Evolutionary conservation across 345 rosid species (phyloP).

Genomic region (Eucalyptus cloeziana): DNA sequence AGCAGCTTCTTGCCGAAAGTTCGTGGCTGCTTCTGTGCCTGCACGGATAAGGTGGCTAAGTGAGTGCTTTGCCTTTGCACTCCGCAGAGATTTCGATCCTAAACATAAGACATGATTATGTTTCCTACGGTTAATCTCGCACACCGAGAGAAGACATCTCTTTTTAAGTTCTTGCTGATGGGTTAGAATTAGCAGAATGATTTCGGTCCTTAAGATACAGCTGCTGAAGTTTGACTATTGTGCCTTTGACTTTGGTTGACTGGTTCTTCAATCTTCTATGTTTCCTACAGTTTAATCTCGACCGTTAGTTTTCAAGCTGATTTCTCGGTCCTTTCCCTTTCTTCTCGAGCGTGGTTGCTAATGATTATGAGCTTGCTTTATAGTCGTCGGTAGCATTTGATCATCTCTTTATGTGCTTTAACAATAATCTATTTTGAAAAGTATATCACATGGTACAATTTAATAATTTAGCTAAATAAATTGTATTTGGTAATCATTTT

Average conservation of each 20-base stretch:
- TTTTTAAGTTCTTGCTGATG: background rate
- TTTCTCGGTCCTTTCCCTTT: too few relatives aligned
- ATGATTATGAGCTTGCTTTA: too few relatives aligned
- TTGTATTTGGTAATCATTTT: background rate
- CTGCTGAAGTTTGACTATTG: background rate
- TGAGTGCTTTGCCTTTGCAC: background rate
- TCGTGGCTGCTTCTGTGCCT: background rate
- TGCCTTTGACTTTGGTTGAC: background rate
- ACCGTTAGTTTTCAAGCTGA: background rate
- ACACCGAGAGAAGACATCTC: background rate
- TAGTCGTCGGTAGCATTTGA: too few relatives aligned
- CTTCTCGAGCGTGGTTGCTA: too few relatives aligned
- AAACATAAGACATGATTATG: accelerated
- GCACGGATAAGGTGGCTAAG: background rate
- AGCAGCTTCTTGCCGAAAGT: background rate
- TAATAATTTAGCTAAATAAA: too few relatives aligned
- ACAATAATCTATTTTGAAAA: background rate
- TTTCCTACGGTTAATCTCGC: too few relatives aligned
- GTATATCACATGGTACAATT: background rate
- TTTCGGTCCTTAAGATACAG: background rate
- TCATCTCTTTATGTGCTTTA: too few relatives aligned
- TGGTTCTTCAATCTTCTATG: background rate
- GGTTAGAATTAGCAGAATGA: background rate
- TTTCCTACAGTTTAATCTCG: too few relatives aligned
- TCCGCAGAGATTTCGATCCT: background rate